phyloP scores from a whole-genome alignment of 148 eudicot species.

The Rhododendron kiyosumense region DNA sequence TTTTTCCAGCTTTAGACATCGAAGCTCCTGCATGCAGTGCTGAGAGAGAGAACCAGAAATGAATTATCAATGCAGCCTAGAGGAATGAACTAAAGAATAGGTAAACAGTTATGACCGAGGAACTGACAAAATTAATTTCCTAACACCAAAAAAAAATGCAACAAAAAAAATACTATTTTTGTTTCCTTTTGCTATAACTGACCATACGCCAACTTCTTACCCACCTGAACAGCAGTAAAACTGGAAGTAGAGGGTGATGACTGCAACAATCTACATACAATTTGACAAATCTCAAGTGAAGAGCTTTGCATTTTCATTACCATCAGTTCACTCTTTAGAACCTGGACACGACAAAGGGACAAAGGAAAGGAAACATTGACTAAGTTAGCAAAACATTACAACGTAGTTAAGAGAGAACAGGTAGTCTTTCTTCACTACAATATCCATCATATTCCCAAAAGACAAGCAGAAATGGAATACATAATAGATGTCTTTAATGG shows the following conservation, averaged over 20 bases:
- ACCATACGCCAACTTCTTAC: constrained; percentile 17
- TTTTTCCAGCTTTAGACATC: constrained; percentile 45
- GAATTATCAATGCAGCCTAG: constrained; percentile 1
- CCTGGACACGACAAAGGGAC: constrained; percentile 34
- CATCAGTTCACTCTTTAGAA: constrained; percentile 59
- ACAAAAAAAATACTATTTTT: background rate
- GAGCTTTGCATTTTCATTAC: constrained; percentile 53
- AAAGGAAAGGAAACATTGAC: constrained; percentile 3
- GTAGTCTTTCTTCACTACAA: no score
- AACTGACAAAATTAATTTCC: background rate
- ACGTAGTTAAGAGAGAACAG: background rate
- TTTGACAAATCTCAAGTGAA: constrained; percentile 48
- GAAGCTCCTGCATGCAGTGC: constrained; percentile 70
- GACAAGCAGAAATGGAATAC: background rate
- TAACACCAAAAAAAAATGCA: background rate
- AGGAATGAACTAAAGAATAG: background rate
- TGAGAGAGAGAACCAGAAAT: constrained; percentile 31
- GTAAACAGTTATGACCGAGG: background rate
- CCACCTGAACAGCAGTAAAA: constrained; percentile 61
- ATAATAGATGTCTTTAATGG: background rate
- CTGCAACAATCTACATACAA: constrained; percentile 50
- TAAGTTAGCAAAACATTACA: background rate
- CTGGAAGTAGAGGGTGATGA: constrained; percentile 43
- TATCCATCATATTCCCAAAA: background rate
- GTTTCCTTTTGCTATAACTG: background rate